Base-by-base conservation (phyloP, 352 stramenopile genomes). In the Phytophthora ohioensis region DNA sequence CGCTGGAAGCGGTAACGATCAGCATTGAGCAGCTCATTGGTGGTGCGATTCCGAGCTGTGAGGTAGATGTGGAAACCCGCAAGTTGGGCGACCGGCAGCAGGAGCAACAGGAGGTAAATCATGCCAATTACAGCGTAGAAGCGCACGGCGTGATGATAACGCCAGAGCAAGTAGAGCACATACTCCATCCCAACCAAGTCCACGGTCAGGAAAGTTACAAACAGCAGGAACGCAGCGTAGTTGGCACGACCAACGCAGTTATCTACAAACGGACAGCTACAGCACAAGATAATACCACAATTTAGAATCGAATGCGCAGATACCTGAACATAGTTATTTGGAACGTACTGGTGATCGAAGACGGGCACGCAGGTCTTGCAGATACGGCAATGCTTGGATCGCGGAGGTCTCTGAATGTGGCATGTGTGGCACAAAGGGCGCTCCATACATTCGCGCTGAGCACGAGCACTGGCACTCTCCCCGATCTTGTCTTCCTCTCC, bases 201-300 rank as follows among this genome's bases (percentile, higher is more conserved):
- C 13, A 91, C 3, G 4, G 70, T 42, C 52, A 94, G 69, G 42
- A 75, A 68, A 21, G 39, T 66, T 4, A 92, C 72, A 53, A 93
- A 96, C 5, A 79, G 69, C 42, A 94, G 66, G 47, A 96, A 96
- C 43, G 72, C 73, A 63, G 98, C 98, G 79, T 99, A 98, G 80
- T 99, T 99, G 69, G 94, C 88, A 48, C 98, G 95, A 30, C 97
- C 98, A 3, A 99, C 92, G 67, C 97, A 99, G 79, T 99, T 99
- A 84, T 99, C 98, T 9, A 99, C 91, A 82, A 98, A 99, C 15
- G 97, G 97, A 59, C 97, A 99, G 78, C 88, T 91, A 67, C 13
- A 69, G 17, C 8, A 73, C 4, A 46, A 49, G 55, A 47, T 3
- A n/a, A 42, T 15, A 69, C 32, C 32, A 69, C 62, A 72, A 57